Evolutionary conservation across 202 grass and related monocot species (phyloP), one percentile per base, ranked within the genome.

Genomic region (Musa balbisiana): DNA sequence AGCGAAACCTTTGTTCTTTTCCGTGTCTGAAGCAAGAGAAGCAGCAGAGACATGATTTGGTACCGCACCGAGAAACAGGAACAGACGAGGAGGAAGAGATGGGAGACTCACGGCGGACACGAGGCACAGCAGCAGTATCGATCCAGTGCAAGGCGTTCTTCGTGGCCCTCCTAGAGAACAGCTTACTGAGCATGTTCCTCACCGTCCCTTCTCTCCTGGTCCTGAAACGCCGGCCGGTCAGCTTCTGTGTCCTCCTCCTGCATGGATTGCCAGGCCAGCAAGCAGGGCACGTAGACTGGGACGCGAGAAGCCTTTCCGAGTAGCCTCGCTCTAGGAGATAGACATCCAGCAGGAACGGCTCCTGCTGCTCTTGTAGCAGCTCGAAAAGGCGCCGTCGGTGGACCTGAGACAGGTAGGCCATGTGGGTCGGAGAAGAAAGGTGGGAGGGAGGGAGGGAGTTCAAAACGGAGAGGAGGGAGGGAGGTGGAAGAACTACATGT

Each of bases 331-430:
- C 94, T 1, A 91, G 73, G 5, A 97, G 90, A 80, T 93, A 92
- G 3, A 91, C 51, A 68, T 97, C 88, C 0, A 97, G 82, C 72
- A 65, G 74, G 84, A 97, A 97, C 0, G 94, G 94, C 74, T 97
- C 94, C 73, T 97, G 90, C 79, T 89, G 70, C 80, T 97, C 88
- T 67, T 93, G 76, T 27, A 97, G 84, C 53, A 97, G 84, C 83
- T 97, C 86, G 19, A 80, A 87, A 12, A 97, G 88, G 15, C 86
- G 84, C 73, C 88, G 71, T 52, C 80, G 87, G 76, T 59, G 67
- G 2, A 19, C n/a, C 10, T 80, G 52, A 27, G 82, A 88, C 56
- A 89, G 75, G 69, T 74, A 72, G 66, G 83, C 80, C 93, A 91
- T 90, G 8, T 43, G 33, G 33, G 33, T 43, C 4, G 33, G 14